Base-by-base conservation (phyloP, 2,329 filamentous ascomycete genomes). In the Cercospora sp. region DNA sequence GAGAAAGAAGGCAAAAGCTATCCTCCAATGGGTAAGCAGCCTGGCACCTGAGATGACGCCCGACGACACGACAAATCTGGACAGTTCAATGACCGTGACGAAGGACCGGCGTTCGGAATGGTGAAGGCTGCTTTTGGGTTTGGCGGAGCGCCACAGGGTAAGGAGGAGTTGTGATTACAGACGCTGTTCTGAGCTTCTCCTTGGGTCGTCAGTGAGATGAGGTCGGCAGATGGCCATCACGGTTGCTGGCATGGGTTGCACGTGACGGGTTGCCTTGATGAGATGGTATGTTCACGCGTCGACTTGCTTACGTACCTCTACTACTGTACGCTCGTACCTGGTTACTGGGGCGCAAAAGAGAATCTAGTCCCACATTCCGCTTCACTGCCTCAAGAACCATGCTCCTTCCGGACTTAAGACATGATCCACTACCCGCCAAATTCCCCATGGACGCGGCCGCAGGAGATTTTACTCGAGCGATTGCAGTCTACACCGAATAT, bases 1-100 rank as follows among this genome's bases (percentile, higher is more conserved):
- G 85, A 88, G 75, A 82, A 83, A 48, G 84, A 87, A 65, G 88
- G 88, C 57, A 86, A 86, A 74, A 74, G 84, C 75, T 91, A 91
- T 75, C 89, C 89, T 67, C 89, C 89, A 30, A 89, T 86, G 84
- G 88, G 75, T 71, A 69, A 72, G 72, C 64, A 72, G 63, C 73
- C 71, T 58, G 69, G 63, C 28, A 42, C 31, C 16, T 67, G 36
- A 23, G 36, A 63, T 31, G n/a, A 36, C 33, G 12, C 28, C 7
- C 33, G 31, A 64, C 18, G 9, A 10, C 30, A 10, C 31, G 33
- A 26, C 36, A 42, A 26, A 62, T 3, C 30, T 53, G 58, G 58
- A 58, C 36, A 65, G 57, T 53, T 45, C 48, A 58, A 60, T 68
- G 66, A 68, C 31, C 16, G 62, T 64, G 23, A 59, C 66, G 63